Base-by-base conservation (phyloP, 2,329 filamentous ascomycete genomes). In the Lanzia echinophila region DNA sequence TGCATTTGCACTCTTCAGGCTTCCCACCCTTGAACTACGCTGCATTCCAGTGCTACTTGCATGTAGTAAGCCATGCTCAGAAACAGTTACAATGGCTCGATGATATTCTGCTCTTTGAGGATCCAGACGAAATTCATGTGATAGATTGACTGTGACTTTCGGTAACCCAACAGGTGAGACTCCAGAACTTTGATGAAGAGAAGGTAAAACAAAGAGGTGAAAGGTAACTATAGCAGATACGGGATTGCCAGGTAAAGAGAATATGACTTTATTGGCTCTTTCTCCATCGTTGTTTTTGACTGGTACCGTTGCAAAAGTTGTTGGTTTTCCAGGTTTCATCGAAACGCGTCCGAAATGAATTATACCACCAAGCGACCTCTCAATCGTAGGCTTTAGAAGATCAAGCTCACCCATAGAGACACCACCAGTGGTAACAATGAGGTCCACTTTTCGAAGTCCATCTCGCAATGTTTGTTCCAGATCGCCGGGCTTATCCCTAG, bases 311-410 rank as follows among this genome's bases (percentile, higher is more conserved):
- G 94, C 94, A 69, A 99, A 99, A 0, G 94, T 99, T 0, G 91
- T 96, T 2, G 94, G 94, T 71, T 97, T 99, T 4, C 94, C 94
- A 0, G 94, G 94, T 74, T 99, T 99, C 94, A 99, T 97, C 52
- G 86, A 82, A 2, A 99, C 94, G 3, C 94, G 86, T 22, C 94
- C 94, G 63, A 99, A 99, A 70, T 96, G 94, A 61, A 99, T 96
- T 0, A 86, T 94, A 7, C 94, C 94, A 54, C 90, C 90, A 1
- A 99, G 80, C 1, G 84, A 78, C 41, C 92, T 86, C 73, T 97
- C 94, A 63, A 99, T 88, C 0, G 92, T 97, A 0, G 94, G 92
- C 69, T 99, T 99, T 19, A 99, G 81, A 7, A 99, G 84, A 70
- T 99, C 94, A 2, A 96, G 82, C 72, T 99, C 94, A 54, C 94